A percentile compares a stretch with the other conserved stretches of the same genome.
Conservation (phyloP, 2,329 filamentous ascomycete genomes). For the Emergomyces africanus region DNA sequence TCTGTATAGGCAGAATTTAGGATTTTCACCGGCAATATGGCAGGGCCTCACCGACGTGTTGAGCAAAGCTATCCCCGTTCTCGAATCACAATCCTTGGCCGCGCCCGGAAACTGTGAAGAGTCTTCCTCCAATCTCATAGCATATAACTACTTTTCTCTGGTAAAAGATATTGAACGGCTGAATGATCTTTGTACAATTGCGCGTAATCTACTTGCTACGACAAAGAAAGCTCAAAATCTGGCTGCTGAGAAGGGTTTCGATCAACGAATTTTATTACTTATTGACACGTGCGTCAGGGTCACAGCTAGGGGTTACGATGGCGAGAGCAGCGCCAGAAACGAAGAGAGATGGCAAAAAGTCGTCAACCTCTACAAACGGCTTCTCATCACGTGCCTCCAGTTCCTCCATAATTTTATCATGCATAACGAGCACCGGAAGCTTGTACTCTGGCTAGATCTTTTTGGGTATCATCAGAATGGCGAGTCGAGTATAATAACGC, state of each 20-base stretch:
- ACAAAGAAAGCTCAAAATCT: constrained; percentile 51
- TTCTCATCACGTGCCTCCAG: constrained; percentile 53
- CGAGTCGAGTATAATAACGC: constrained; percentile 33
- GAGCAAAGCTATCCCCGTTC: constrained; percentile 46
- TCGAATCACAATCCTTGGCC: constrained; percentile 50
- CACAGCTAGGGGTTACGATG: constrained; percentile 52
- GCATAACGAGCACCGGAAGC: constrained; percentile 51
- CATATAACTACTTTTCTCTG: constrained; percentile 44
- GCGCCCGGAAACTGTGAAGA: constrained; percentile 44
- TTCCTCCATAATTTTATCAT: constrained; percentile 55
- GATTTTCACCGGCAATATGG: constrained; percentile 46
- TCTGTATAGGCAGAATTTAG: constrained; percentile 40
- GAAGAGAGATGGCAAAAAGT: constrained; percentile 55
- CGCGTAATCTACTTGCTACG: constrained; percentile 48
- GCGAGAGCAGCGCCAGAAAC: constrained; percentile 47
- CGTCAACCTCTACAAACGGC: constrained; percentile 52
- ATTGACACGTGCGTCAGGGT: constrained; percentile 53
- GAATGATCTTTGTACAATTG: constrained; percentile 49
- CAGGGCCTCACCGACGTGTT: constrained; percentile 45
- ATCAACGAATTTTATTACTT: constrained; percentile 48
- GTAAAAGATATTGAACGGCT: constrained; percentile 51
- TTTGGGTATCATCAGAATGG: constrained; percentile 45
- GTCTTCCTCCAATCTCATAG: constrained; percentile 49
- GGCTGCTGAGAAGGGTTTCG: constrained; percentile 46
- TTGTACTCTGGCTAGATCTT: constrained; percentile 52